These are phyloP conservation scores for Lachancea mirantina DNA, from an alignment of 805 yeast species.

Conservation along the genomic window DNA sequence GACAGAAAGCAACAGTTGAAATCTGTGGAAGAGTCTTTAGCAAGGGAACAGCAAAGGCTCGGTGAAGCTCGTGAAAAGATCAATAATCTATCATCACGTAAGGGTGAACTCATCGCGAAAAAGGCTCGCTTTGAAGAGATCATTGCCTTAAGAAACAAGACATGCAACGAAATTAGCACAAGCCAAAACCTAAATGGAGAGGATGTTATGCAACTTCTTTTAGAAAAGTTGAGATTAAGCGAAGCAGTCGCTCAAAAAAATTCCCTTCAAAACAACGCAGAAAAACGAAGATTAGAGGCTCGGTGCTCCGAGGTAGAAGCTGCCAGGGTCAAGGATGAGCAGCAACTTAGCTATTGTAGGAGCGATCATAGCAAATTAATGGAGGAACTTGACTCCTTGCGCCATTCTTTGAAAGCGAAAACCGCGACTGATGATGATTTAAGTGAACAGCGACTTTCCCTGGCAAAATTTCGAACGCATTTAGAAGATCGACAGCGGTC, in stretches of 20 bases:
- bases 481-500: conserved; percentile 28
- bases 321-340: conserved; percentile 26
- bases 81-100: conserved; percentile 37
- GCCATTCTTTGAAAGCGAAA: conserved; percentile 34
- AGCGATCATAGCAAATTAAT: conserved; percentile 36
- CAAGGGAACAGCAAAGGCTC: conserved; percentile 19
- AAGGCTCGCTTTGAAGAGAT: not conserved
- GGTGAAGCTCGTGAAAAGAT: conserved; percentile 28
- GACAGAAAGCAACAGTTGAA: conserved; percentile 28
- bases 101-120: conserved; percentile 50
- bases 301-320: conserved; percentile 17
- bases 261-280: conserved; percentile 12
- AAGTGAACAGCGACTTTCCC: conserved; percentile 37
- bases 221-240: too few relatives aligned
- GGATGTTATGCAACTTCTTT: not conserved
- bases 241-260: too few relatives aligned
- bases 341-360: conserved; percentile 38
- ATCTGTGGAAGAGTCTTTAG: conserved; percentile 19
- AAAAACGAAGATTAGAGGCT: conserved; percentile 9
- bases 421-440: conserved; percentile 41
- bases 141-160: not conserved
- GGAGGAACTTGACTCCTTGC: conserved; percentile 33
- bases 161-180: not conserved
- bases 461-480: conserved; percentile 35
- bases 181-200: conserved; percentile 4